Conservation (phyloP, 192 early-diverging fungal genomes). For the Anaeromyces robustus region DNA sequence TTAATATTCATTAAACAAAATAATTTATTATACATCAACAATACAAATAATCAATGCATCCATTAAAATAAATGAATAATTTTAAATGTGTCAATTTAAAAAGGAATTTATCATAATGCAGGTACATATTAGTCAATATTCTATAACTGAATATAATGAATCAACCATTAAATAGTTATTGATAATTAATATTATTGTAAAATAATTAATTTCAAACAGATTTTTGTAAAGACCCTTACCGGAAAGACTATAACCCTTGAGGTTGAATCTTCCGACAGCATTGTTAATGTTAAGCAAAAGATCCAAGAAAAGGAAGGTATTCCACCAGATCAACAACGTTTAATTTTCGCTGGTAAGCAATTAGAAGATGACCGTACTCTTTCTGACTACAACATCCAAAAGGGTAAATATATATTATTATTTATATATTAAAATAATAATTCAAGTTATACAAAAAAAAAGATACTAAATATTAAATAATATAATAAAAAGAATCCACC, state of each 20-base stretch:
- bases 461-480: not conserved
- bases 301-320: conserved; percentile 72
- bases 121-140: no score
- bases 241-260: conserved; percentile 64
- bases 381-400: not conserved
- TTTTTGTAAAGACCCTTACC: conserved; percentile 64
- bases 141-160: not conserved
- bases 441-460: not conserved
- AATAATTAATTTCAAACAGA: conserved; percentile 53
- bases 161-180: not conserved
- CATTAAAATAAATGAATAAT: no score
- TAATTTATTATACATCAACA: no score
- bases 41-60: no score
- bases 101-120: not conserved
- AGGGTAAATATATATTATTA: not conserved
- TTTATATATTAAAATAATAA: not conserved
- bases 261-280: conserved; percentile 61
- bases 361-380: conserved; percentile 60
- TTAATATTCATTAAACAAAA: no score
- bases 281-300: conserved; percentile 65
- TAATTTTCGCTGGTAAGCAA: conserved; percentile 68
- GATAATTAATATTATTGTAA: not conserved
- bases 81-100: not conserved
- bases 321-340: conserved; percentile 60
- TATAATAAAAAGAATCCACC: not conserved